Conservation (phyloP, 1,284 basidiomycete genomes). For the Dichomitus squalens region DNA sequence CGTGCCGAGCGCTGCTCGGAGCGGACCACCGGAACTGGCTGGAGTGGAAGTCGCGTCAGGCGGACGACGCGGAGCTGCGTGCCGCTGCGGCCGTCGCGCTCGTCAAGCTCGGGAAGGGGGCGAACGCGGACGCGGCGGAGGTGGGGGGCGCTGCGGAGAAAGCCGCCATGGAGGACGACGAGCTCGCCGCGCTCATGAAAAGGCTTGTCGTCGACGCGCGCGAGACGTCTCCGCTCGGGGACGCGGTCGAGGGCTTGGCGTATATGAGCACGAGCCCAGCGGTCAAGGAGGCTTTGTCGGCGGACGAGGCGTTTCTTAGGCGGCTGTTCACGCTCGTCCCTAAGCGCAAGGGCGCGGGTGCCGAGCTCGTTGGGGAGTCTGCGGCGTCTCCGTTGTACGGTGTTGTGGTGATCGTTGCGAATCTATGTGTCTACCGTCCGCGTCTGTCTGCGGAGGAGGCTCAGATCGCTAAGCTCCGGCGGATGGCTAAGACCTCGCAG, state of each 20-base stretch:
- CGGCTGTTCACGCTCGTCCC: slow-evolving; percentile 65
- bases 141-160: slow-evolving; percentile 35
- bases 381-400: slow-evolving; percentile 72
- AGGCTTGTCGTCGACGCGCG: slow-evolving; percentile 49
- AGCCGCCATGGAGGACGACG: slow-evolving; percentile 41
- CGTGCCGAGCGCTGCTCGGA: slow-evolving; percentile 63
- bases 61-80: slow-evolving; percentile 48
- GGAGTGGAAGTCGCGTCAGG: slow-evolving; percentile 52
- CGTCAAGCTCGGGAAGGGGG: slow-evolving; percentile 73
- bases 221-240: slow-evolving; percentile 46
- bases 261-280: slow-evolving; percentile 72
- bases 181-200: slow-evolving; percentile 60
- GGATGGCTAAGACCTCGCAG: slow-evolving; percentile 60
- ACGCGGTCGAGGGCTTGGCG: slow-evolving; percentile 82
- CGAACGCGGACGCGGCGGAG: slow-evolving; percentile 47
- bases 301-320: slow-evolving; percentile 57
- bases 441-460: slow-evolving; percentile 76
- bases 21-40: slow-evolving; percentile 64
- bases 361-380: slow-evolving; percentile 33
- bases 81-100: slow-evolving; percentile 74
- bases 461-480: slow-evolving; percentile 76
- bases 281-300: slow-evolving; percentile 67
- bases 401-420: slow-evolving; percentile 71
- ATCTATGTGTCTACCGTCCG: slow-evolving; percentile 72
- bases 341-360: slow-evolving; percentile 40